Evolutionary conservation across 2,329 filamentous ascomycete genomes (phyloP), one percentile per base, ranked within the genome.

Genomic region (Pseudocercospora vitis): DNA sequence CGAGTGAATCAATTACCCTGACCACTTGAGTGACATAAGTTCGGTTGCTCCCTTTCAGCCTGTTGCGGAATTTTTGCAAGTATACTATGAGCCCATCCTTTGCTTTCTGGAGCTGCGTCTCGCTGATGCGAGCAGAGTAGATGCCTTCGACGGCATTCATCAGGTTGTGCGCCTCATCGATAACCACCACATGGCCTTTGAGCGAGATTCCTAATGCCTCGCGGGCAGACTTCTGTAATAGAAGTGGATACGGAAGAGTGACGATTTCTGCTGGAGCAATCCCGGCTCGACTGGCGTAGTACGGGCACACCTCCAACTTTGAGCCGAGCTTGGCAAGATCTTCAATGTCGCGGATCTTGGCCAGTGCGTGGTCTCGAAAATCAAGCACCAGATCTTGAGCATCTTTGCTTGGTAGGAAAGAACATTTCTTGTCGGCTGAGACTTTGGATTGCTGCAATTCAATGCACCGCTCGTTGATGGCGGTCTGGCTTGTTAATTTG

Each of bases 91-190:
- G 77, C 72, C 95, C 91, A 45, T 80, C 79, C 49, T 89, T 81
- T 2, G 87, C 89, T 54, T 81, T 80, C 46, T 82, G 82, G 14
- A 97, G 75, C 58, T 96, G 91, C 21, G 76, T 75, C 3, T 95
- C 75, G 2, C 82, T 83, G 16, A 97, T 80, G 29, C 88, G 83
- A 0, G 89, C 83, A 0, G 91, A 91, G 68, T 96, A 85, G 28
- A 96, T 94, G 40, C 85, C 87, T 12, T 89, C 83, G 40, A 99
- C 89, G 0, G 92, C 91, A 69, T 96, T 91, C 87, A 96, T 96
- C 48, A 99, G 82, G 67, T 99, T 99, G 69, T 99, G 94, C 0
- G 94, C 94, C 75, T 99, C 94, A 63, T 99, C 94, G 44, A 99
- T 89, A 21, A 99, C 88, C n/a, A 99, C 85, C 0, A 99, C 79